Conservation (phyloP, 805 yeast species). For the Candida michaelii region DNA sequence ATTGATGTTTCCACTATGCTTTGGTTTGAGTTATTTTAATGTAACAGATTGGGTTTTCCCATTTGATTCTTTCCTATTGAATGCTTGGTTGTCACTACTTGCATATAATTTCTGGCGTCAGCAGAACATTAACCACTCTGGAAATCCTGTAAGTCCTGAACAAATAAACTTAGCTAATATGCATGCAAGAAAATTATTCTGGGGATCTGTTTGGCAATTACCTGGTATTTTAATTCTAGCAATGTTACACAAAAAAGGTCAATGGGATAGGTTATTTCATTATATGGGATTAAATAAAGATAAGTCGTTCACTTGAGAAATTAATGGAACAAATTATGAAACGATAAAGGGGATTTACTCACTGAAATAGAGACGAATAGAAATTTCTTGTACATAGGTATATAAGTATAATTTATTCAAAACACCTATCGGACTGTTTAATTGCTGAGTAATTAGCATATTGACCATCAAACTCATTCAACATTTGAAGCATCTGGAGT, state of each 20-base stretch:
- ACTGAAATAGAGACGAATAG: background rate
- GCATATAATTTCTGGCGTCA: conserved; percentile 85
- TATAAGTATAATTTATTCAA: background rate
- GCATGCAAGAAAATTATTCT: conserved; percentile 82
- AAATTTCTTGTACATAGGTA: background rate
- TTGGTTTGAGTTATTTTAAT: conserved; percentile 73
- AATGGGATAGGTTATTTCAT: conserved; percentile 69
- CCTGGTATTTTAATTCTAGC: conserved; percentile 89
- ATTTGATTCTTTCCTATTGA: conserved; percentile 77
- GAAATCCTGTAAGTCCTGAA: conserved; percentile 46
- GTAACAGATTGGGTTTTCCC: conserved; percentile 82
- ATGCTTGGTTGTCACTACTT: conserved; percentile 81
- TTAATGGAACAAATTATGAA: no score
- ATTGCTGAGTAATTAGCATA: no score
- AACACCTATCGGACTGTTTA: no score
- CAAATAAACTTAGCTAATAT: conserved; percentile 60
- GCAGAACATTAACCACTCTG: conserved; percentile 60
- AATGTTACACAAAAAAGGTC: conserved; percentile 91
- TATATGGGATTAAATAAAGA: conserved; percentile 22
- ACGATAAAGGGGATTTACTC: no score
- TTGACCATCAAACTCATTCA: no score
- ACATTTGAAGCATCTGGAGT: conserved; percentile 12
- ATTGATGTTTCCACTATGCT: conserved; percentile 92
- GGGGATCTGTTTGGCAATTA: conserved; percentile 93
- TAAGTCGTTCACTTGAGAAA: background rate